phyloP scores from a whole-genome alignment of 768 basidiomycete genomes.

The Leccinum rimulosum region DNA sequence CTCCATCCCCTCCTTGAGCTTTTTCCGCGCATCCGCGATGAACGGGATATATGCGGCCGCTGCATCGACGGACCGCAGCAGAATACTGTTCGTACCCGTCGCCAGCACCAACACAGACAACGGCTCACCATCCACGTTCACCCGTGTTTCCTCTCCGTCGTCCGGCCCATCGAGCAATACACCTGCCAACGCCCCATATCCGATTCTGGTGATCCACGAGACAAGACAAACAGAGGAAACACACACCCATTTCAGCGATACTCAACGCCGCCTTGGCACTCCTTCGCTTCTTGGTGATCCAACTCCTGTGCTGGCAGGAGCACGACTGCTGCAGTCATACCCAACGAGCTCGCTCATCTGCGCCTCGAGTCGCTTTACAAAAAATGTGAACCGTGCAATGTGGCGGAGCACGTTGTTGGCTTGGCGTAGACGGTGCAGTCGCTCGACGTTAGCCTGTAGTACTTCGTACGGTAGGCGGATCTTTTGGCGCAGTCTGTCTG shows the following conservation, averaged over 20 bases:
- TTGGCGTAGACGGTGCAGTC: slow-evolving; percentile 76
- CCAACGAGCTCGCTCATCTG: slow-evolving; percentile 74
- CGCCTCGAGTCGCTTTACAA: slow-evolving; percentile 76
- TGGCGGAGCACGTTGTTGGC: slow-evolving; percentile 83
- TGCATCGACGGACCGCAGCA: slow-evolving; percentile 72
- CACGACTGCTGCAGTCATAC: slow-evolving; percentile 2
- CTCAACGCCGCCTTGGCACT: slow-evolving; percentile 90
- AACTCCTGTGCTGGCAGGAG: background rate
- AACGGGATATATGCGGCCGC: slow-evolving; percentile 68
- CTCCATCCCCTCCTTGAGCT: slow-evolving; percentile 86
- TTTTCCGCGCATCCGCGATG: slow-evolving; percentile 66
- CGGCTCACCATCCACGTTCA: slow-evolving; percentile 8
- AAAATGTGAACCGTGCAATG: slow-evolving; percentile 77
- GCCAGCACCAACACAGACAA: slow-evolving; percentile 5
- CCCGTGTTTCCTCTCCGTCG: background rate
- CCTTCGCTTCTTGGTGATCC: slow-evolving; percentile 72
- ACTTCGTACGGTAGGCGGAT: slow-evolving; percentile 81
- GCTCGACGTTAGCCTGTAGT: slow-evolving; percentile 67
- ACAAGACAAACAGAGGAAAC: background rate
- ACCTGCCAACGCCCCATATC: slow-evolving; percentile 33
- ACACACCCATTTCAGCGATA: slow-evolving; percentile 84
- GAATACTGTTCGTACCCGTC: slow-evolving; percentile 35
- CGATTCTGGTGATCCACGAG: background rate
- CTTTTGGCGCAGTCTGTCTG: slow-evolving; percentile 74
- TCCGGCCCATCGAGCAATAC: slow-evolving; percentile 48